These are phyloP conservation scores for Moesziomyces parantarcticus DNA, from an alignment of 1,284 basidiomycete genomes.

Conservation along the genomic window DNA sequence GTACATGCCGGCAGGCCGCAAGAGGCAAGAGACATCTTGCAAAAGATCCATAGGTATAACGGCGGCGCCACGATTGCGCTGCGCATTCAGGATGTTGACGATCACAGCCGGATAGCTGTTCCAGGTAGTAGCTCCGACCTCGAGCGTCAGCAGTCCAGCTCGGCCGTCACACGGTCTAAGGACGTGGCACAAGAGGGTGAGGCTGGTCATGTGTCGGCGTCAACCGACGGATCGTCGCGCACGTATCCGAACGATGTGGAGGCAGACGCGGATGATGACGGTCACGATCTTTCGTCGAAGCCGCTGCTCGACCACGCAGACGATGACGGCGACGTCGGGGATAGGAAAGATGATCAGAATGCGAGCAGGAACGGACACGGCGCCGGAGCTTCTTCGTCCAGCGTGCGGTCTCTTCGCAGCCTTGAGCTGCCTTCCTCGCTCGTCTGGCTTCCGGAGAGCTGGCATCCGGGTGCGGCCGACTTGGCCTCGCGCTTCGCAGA, in stretches of 20 bases:
- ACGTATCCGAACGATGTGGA: conserved; percentile 1
- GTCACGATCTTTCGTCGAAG: conserved; percentile 4
- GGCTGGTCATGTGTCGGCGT: not conserved
- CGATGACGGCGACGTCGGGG: conserved; percentile 1
- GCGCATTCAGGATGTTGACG: conserved; percentile 48
- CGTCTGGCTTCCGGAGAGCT: conserved; percentile 32
- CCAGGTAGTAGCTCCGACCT: conserved; percentile 2
- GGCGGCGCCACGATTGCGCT: conserved; percentile 37
- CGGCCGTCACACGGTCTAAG: not conserved
- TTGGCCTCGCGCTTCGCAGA: conserved; percentile 75
- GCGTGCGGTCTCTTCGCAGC: not conserved
- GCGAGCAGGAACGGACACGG: conserved; percentile 4
- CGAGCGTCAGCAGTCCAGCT: conserved; percentile 11
- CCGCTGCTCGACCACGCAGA: conserved; percentile 6
- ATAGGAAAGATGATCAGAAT: conserved; percentile 10
- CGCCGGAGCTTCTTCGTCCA: conserved; percentile 1
- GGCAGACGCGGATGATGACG: conserved; percentile 6
- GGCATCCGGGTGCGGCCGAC: conserved; percentile 39
- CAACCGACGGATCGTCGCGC: not conserved
- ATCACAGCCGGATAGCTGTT: conserved; percentile 1
- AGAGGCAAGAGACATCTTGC: conserved; percentile 56
- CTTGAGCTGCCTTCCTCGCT: conserved; percentile 26
- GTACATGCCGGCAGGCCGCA: conserved; percentile 48
- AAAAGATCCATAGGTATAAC: conserved; percentile 55
- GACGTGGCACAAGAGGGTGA: not conserved